Evolutionary conservation across 116 monocot genomes (phyloP).

Genomic region (Trichopus zeylanicus): DNA sequence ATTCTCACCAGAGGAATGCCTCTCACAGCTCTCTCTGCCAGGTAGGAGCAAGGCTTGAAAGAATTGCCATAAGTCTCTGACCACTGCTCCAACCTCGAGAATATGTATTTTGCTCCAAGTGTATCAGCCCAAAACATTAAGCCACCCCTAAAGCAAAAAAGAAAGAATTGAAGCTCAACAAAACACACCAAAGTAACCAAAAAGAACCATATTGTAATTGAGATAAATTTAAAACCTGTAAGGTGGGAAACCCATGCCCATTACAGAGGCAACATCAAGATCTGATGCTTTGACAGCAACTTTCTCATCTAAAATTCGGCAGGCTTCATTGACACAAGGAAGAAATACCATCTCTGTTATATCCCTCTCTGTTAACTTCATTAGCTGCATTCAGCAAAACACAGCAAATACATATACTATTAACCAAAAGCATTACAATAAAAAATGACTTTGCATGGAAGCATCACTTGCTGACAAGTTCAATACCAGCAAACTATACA

Average conservation of each 20-base stretch:
- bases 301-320: slow-evolving; percentile 85
- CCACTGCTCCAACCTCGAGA: slow-evolving; percentile 55
- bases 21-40: slow-evolving; percentile 52
- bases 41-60: slow-evolving; percentile 79
- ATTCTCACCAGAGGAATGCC: slow-evolving; percentile 65
- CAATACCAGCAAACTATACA: too few relatives aligned
- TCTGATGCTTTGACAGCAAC: slow-evolving; percentile 91
- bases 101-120: slow-evolving; percentile 60
- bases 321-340: slow-evolving; percentile 92
- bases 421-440: background rate
- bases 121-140: slow-evolving; percentile 88
- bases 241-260: slow-evolving; percentile 97
- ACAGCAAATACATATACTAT: background rate
- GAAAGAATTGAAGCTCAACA: background rate
- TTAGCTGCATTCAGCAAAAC: slow-evolving; percentile 33
- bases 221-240: slow-evolving; percentile 43
- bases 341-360: slow-evolving; percentile 89
- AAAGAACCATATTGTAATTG: background rate
- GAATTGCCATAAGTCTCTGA: slow-evolving; percentile 53
- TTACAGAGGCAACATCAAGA: slow-evolving; percentile 83
- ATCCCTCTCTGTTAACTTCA: slow-evolving; percentile 62
- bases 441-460: background rate
- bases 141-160: slow-evolving; percentile 60
- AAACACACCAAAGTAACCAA: background rate
- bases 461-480: background rate